A percentile compares a stretch with the other conserved stretches of the same genome.
phyloP scores from a whole-genome alignment of 2,329 filamentous ascomycete genomes.

The Zymoseptoria ardabiliae region DNA sequence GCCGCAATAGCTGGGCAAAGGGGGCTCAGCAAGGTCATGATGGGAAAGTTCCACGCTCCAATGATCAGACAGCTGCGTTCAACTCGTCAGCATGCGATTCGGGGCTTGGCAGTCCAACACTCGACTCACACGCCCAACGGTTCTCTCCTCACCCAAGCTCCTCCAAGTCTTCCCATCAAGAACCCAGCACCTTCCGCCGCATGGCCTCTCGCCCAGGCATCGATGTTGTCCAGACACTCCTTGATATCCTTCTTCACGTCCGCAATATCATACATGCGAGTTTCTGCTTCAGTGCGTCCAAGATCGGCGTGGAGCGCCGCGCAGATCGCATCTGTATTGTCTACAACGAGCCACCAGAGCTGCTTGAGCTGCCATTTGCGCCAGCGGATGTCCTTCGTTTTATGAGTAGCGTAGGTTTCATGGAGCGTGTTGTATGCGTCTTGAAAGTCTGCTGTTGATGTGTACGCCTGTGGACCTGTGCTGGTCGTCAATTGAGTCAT shows the following conservation, averaged over 20 bases:
- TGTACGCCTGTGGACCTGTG: background rate
- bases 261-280: constrained; percentile 5
- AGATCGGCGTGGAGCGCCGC: constrained; percentile 4
- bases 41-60: constrained; percentile 80
- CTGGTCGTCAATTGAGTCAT: background rate
- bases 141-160: constrained; percentile 71
- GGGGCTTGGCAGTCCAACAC: background rate
- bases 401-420: constrained; percentile 6
- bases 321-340: constrained; percentile 6
- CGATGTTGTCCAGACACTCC: constrained; percentile 7
- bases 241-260: constrained; percentile 10
- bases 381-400: constrained; percentile 10
- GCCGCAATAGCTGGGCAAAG: constrained; percentile 80
- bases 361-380: constrained; percentile 12
- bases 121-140: constrained; percentile 61
- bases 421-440: constrained; percentile 4
- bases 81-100: background rate
- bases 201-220: constrained; percentile 3
- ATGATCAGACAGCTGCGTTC: constrained; percentile 54
- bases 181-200: constrained; percentile 10
- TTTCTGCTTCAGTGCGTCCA: constrained; percentile 6
- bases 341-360: constrained; percentile 9
- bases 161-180: constrained; percentile 58
- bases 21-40: constrained; percentile 68
- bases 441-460: constrained; percentile 5